Percentiles rank a stretch among this genome's conserved stretches.
These are phyloP conservation scores for Geotrichum phurueaensis DNA, from an alignment of 1,139 yeast genomes.

Conservation along the genomic window DNA sequence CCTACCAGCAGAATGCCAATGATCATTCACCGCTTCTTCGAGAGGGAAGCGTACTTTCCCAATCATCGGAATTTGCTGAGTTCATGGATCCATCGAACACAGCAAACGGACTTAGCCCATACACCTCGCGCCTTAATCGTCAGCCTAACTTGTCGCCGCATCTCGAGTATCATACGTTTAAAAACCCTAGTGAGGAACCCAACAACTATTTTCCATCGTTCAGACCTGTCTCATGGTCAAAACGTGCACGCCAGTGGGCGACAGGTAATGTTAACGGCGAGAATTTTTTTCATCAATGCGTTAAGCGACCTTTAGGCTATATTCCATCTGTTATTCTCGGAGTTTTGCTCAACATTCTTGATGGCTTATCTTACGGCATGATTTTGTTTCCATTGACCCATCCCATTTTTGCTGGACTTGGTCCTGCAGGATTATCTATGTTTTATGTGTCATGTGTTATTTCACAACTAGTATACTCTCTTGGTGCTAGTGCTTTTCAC, in stretches of 20 bases:
- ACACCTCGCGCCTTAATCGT: not conserved
- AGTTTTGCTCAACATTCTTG: slow-evolving; percentile 73
- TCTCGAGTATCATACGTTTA: slow-evolving; percentile 16
- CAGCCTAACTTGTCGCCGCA: slow-evolving; percentile 6
- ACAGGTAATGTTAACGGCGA: slow-evolving; percentile 11
- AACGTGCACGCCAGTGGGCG: slow-evolving; percentile 15
- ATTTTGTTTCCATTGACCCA: slow-evolving; percentile 89
- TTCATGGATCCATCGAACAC: not conserved
- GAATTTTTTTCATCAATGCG: slow-evolving; percentile 14
- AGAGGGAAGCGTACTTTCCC: not conserved
- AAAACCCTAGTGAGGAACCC: slow-evolving; percentile 1
- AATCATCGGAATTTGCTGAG: not conserved
- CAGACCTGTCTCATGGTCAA: slow-evolving; percentile 14
- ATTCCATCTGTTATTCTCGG: slow-evolving; percentile 47
- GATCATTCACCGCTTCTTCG: not conserved
- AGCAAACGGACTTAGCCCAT: not conserved
- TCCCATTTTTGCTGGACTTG: slow-evolving; percentile 66
- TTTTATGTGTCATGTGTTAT: slow-evolving; percentile 85
- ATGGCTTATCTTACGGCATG: slow-evolving; percentile 95
- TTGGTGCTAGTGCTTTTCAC: slow-evolving; percentile 85
- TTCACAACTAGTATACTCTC: slow-evolving; percentile 78
- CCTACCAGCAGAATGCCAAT: not conserved
- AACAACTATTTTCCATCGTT: slow-evolving; percentile 11
- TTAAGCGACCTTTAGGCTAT: slow-evolving; percentile 43
- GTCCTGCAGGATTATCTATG: slow-evolving; percentile 89